Evolutionary conservation across 2,329 filamentous ascomycete genomes (phyloP), one percentile per base, ranked within the genome.

Genomic region (Aspergillus cejpii): DNA sequence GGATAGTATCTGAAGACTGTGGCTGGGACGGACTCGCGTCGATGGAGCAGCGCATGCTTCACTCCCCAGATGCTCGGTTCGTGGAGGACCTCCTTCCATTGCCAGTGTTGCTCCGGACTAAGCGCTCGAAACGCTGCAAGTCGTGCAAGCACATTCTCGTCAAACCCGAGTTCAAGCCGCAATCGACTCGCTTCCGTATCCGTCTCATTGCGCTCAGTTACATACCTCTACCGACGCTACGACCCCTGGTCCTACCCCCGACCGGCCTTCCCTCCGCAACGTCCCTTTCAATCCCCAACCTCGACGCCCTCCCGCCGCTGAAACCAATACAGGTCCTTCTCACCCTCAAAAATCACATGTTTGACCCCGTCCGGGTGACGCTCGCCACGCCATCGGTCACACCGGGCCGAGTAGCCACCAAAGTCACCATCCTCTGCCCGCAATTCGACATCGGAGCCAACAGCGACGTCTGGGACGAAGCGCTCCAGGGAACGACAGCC

Each of bases 381-480:
- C 78, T 98, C 6, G 91, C 89, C 3, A 94, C 90, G 0, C 88
- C 91, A 0, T 79, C 83, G 19, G 77, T 77, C 7, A 94, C 87
- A 0, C 87, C 88, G 0, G 88, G 88, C 3, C 77, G 81, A 6
- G 85, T 90, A 57, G 76, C 79, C 1, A 85, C 84, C 44, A 85
- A 80, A 57, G 87, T 98, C 48, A 98, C 92, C 0, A 84, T 98
- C 11, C 76, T 98, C 1, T 98, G 91, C 59, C 92, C 92, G 0
- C 83, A 94, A 57, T 97, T 98, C 64, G 87, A 92, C 39, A 84
- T 98, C 36, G 91, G 90, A 51, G 87, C 91, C 47, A 96, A 95
- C 65, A 92, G 87, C n/a, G 85, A 90, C 57, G 80, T 94, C 67
- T 86, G 85, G 85, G 91, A 97, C 57, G 92, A 97, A 61, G 91